Evolutionary conservation across 2,329 filamentous ascomycete species (phyloP).

Genomic region (Botryotinia calthae): DNA sequence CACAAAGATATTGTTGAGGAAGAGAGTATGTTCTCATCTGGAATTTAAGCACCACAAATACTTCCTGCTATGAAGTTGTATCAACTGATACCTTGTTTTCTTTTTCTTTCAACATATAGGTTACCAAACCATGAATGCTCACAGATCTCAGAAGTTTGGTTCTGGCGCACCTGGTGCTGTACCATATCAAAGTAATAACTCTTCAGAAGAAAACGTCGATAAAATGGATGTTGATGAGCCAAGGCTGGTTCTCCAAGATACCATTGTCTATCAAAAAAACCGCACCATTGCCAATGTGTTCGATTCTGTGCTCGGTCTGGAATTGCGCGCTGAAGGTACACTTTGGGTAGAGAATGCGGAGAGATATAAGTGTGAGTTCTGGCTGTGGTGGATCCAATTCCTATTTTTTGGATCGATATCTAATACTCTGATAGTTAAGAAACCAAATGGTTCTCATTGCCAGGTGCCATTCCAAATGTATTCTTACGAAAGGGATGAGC

Average conservation of each 20-base stretch:
- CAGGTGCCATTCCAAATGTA: conserved; percentile 10
- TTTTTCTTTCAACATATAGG: background rate
- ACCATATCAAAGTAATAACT: background rate
- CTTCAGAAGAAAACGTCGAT: background rate
- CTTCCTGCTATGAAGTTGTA: too few species aligned
- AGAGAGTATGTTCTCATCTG: background rate
- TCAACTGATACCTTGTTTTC: background rate
- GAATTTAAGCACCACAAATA: background rate
- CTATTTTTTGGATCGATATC: background rate
- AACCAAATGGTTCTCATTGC: conserved; percentile 15
- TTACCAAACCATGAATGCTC: background rate
- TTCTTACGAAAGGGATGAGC: conserved; percentile 17
- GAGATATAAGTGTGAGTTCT: conserved; percentile 15
- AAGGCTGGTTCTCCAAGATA: conserved; percentile 13
- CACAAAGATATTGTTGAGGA: background rate
- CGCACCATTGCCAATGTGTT: conserved; percentile 5
- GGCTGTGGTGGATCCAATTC: background rate
- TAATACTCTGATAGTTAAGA: conserved; percentile 7
- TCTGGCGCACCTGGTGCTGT: background rate
- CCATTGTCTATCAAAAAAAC: conserved; percentile 10
- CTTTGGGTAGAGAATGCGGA: conserved; percentile 18
- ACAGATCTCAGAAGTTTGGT: background rate
- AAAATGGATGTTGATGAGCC: conserved; percentile 12
- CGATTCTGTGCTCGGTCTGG: conserved; percentile 2
- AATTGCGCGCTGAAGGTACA: conserved; percentile 8